Conservation (phyloP, 805 yeast genomes). For the Cyberlindnera meyerae region DNA sequence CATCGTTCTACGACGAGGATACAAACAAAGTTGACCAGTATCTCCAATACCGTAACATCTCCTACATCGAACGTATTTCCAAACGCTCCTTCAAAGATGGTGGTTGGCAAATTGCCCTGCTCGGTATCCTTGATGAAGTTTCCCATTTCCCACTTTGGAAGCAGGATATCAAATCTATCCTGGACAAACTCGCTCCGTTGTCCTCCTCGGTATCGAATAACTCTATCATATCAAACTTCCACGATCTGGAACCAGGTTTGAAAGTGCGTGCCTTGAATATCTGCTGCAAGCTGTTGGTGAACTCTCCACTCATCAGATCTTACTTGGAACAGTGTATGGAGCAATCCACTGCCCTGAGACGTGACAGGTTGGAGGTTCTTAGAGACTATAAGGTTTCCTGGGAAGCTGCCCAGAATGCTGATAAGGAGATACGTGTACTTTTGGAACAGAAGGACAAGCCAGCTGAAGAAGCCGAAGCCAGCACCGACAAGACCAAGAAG, state of each 20-base stretch:
- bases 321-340: slow-evolving; percentile 68
- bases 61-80: slow-evolving; percentile 77
- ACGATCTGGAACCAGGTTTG: slow-evolving; percentile 45
- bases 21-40: slow-evolving; percentile 30
- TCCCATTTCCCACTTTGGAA: slow-evolving; percentile 53
- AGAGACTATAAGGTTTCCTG: slow-evolving; percentile 51
- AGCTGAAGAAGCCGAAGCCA: slow-evolving; percentile 11
- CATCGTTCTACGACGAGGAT: slow-evolving; percentile 15
- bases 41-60: slow-evolving; percentile 50
- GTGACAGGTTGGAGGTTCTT: slow-evolving; percentile 60
- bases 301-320: slow-evolving; percentile 53
- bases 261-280: slow-evolving; percentile 57
- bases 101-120: slow-evolving; percentile 72
- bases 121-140: slow-evolving; percentile 65
- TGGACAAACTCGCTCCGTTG: slow-evolving; percentile 54
- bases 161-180: slow-evolving; percentile 45
- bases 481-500: slow-evolving; percentile 18
- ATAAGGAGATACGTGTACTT: slow-evolving; percentile 35
- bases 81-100: slow-evolving; percentile 78
- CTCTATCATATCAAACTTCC: slow-evolving; percentile 51
- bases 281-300: slow-evolving; percentile 56
- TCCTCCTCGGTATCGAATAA: slow-evolving; percentile 43
- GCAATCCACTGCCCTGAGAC: slow-evolving; percentile 52
- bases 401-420: slow-evolving; percentile 46
- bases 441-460: slow-evolving; percentile 20